Base-by-base conservation (phyloP, 352 stramenopile genomes). In the Stramenopiles sp. region DNA sequence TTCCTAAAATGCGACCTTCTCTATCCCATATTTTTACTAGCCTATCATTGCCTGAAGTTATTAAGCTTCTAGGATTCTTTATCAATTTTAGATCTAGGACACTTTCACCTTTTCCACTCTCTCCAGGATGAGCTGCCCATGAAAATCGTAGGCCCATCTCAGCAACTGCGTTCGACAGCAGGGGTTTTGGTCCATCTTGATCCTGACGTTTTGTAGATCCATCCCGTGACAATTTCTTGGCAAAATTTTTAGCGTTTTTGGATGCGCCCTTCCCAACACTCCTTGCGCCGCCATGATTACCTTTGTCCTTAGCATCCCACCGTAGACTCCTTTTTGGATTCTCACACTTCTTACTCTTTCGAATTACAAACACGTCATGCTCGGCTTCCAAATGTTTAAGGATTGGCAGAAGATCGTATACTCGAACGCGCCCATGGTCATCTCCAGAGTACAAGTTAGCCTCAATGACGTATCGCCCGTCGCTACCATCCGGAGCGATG, bases 21-120 rank as follows among this genome's bases (percentile, higher is more conserved):
- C 92, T 82, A 30, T 84, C 85, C 88, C 89, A 94, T 80, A 94
- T 85, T 75, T 91, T 89, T 30, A 93, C 89, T 67, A 84, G 88
- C 0, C 90, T 89, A 80, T 94, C 89, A 76, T 92, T 92, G 8
- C 89, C 92, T 31, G 88, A 90, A 30, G 89, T 91, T 82, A 94
- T 82, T 22, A 94, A 80, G 31, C 87, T 92, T 82, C 85, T 85
- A 33, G 87, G 32, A 80, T 32, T 80, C 92, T 88, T 30, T 81
- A n/a, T 80, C 92, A 89, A 82, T 91, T 85, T 80, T 93, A 88
- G 30, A 92, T 83, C 29, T 88, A 92, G 81, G 92, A 92, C 75
- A n/a, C n/a, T n/a, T n/a, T n/a, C n/a, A n/a, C n/a, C n/a, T n/a
- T n/a, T n/a, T n/a, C n/a, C n/a, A 94, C 85, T 71, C 27, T 91